phyloP scores from a whole-genome alignment of 305 asterid species.

The Ilex paraguariensis region DNA sequence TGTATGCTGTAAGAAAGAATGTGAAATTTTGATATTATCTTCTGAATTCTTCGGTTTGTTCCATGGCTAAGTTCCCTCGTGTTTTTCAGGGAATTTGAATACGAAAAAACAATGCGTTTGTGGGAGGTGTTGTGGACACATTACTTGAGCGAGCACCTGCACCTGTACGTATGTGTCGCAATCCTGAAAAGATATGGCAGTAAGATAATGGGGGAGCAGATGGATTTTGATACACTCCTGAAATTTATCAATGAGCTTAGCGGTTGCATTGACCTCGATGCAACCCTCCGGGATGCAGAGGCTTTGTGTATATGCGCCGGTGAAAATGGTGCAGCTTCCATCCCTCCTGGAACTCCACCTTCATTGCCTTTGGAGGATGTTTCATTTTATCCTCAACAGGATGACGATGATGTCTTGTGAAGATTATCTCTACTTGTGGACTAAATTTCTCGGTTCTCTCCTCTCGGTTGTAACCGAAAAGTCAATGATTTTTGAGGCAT shows the following conservation, averaged over 20 bases:
- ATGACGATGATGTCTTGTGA: constrained; percentile 72
- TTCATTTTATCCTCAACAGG: constrained; percentile 58
- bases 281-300: constrained; percentile 85
- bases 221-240: constrained; percentile 95
- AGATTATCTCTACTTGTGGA: background rate
- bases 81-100: constrained; percentile 60
- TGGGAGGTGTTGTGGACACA: constrained; percentile 98
- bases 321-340: constrained; percentile 85
- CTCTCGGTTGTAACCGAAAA: too few species aligned
- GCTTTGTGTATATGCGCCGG: constrained; percentile 94
- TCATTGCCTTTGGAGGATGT: constrained; percentile 72
- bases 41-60: too few species aligned
- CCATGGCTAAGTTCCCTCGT: too few species aligned
- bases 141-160: constrained; percentile 84
- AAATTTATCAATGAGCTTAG: constrained; percentile 92
- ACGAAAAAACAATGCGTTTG: background rate
- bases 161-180: constrained; percentile 81
- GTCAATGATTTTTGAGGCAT: too few species aligned
- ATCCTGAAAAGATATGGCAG: constrained; percentile 67
- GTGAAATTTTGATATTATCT: too few species aligned
- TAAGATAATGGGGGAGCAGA: constrained; percentile 84
- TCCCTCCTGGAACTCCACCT: constrained; percentile 98
- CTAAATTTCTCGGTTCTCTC: too few species aligned
- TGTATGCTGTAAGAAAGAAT: too few species aligned
- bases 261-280: constrained; percentile 75